Base-by-base conservation (phyloP, 164 flowering plant species). In the Kingdonia uniflora region DNA sequence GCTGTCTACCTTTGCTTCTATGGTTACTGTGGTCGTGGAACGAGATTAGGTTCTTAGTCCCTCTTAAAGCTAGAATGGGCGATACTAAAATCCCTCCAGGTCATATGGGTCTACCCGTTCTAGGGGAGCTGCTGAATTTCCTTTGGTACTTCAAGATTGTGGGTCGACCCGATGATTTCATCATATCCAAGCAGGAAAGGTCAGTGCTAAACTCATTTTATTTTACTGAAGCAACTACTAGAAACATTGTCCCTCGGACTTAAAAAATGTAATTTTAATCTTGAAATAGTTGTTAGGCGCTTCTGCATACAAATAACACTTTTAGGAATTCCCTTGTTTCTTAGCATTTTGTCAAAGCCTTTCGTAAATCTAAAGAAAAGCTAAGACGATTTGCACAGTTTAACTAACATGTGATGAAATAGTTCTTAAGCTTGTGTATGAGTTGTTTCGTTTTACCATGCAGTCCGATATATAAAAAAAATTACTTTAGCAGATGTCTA, bases 71-170 rank as follows among this genome's bases (percentile, higher is more conserved):
- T 44, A n/a, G 20, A 15, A 16, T 12, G 10, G 20, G 48, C 48
- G 10, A 19, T 5, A 16, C 21, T 19, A 44, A 44, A 17, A 11
- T 44, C 20, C 48, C 48, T 44, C 48, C 48, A 13, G 48, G 48
- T 44, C 48, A 44, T 44, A 44, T 44, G 24, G 48, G 48, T 15
- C 21, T 44, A 21, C 48, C 48, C 20, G 10, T 44, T 2, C 2
- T 44, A 44, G 48, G 48, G 20, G 48, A 44, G 21, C 11, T 44
- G 48, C 48, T 44, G 5, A 44, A 19, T 44, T 44, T 44, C 20
- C 20, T 44, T 44, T 44, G 48, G 48, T 44, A 44, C 48, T 44
- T 44, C 19, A 44, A 44, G 19, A 19, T 44, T 16, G 48, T 44
- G 48, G 2, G 19, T 19, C 20, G 22, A 2, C 48, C 48, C 11